Evolutionary conservation across 352 stramenopile genomes (phyloP).

Genomic region (Globisporangium takayamanum): DNA sequence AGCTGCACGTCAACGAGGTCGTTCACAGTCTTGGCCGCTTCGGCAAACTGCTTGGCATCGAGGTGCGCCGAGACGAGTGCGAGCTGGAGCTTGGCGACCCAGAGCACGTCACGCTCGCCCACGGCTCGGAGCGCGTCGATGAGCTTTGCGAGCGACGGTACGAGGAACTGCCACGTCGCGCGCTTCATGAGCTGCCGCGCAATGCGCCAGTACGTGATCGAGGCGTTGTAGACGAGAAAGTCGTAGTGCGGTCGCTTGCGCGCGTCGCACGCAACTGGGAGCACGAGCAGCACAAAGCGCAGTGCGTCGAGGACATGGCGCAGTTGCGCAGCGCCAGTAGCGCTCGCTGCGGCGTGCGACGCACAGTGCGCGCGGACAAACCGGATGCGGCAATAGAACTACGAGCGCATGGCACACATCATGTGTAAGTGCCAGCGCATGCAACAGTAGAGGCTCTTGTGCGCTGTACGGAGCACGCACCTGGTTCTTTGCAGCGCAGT

Average conservation of each 20-base stretch:
- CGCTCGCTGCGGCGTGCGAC: constrained; percentile 28
- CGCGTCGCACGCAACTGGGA: constrained; percentile 61
- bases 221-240: constrained; percentile 91
- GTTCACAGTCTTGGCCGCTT: constrained; percentile 51
- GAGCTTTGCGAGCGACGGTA: constrained; percentile 52
- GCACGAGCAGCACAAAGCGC: constrained; percentile 60
- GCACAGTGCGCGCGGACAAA: constrained; percentile 73
- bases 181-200: constrained; percentile 78
- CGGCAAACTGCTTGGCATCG: constrained; percentile 52
- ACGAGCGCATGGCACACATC: neutral
- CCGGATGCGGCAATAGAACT: constrained; percentile 86
- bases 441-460: neutral
- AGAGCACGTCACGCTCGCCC: constrained; percentile 65
- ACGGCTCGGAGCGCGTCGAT: constrained; percentile 64
- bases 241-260: constrained; percentile 70
- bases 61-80: constrained; percentile 63
- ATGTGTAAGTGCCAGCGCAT: neutral
- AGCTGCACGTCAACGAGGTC: constrained; percentile 67
- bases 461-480: constrained; percentile 16
- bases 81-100: constrained; percentile 57
- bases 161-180: constrained; percentile 64
- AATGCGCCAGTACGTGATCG: constrained; percentile 82
- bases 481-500: constrained; percentile 68
- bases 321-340: constrained; percentile 35
- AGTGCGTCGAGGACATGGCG: constrained; percentile 67